Conservation (phyloP, 2,329 filamentous ascomycete genomes). For the Aspergillus flavus region DNA sequence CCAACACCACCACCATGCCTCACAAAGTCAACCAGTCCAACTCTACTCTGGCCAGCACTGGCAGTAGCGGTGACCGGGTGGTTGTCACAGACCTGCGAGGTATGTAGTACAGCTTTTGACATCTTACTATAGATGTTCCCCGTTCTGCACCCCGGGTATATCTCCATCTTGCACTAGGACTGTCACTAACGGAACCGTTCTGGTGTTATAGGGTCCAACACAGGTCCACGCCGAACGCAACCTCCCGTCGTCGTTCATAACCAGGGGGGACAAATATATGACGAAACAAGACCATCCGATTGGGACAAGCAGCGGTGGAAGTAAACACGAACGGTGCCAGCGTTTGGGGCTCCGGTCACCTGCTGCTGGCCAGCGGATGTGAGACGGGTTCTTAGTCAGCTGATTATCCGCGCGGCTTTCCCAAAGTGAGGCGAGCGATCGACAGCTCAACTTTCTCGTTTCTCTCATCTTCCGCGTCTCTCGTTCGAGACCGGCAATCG, state of each 20-base stretch:
- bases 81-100: conserved; percentile 34
- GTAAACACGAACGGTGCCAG: conserved; percentile 21
- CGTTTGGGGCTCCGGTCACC: background rate
- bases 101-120: conserved; percentile 19
- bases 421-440: conserved; percentile 31
- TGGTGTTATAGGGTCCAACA: conserved; percentile 33
- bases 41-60: conserved; percentile 36
- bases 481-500: conserved; percentile 5
- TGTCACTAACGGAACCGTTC: conserved; percentile 15
- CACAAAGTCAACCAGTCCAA: conserved; percentile 41
- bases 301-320: conserved; percentile 45
- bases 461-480: conserved; percentile 6
- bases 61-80: conserved; percentile 33
- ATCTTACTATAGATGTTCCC: background rate
- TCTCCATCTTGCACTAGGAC: conserved; percentile 6
- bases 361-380: conserved; percentile 16
- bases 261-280: conserved; percentile 39
- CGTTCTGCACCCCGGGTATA: background rate
- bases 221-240: conserved; percentile 32
- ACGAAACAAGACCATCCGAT: conserved; percentile 40
- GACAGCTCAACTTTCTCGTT: conserved; percentile 12
- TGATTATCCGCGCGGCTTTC: conserved; percentile 28
- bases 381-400: conserved; percentile 9
- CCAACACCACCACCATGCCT: conserved; percentile 29
- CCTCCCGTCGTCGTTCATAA: conserved; percentile 39